Evolutionary conservation across 1,139 yeast genomes (phyloP).

Genomic region (Pichia sp.): DNA sequence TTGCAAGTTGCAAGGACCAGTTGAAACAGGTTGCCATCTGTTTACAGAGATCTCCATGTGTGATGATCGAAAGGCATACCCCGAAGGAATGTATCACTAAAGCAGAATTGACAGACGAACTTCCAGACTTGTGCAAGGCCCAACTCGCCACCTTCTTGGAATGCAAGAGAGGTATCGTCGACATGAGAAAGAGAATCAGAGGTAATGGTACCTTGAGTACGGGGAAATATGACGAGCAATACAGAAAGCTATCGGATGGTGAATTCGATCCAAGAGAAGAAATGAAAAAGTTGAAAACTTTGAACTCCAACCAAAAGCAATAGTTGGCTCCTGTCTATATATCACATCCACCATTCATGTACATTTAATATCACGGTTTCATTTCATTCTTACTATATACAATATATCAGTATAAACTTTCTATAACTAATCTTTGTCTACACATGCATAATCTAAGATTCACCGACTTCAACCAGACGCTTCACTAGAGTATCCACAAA

Average conservation of each 20-base stretch:
- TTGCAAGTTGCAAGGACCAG: constrained; percentile 75
- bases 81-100: constrained; percentile 87
- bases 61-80: constrained; percentile 81
- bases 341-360: neutral
- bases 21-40: constrained; percentile 93
- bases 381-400: too few relatives aligned
- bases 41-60: constrained; percentile 95
- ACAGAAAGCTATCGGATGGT: constrained; percentile 74
- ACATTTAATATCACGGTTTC: neutral
- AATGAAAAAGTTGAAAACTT: constrained; percentile 59
- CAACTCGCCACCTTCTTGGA: constrained; percentile 85
- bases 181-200: constrained; percentile 87
- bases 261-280: constrained; percentile 81
- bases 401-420: too few relatives aligned
- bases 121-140: constrained; percentile 88
- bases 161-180: constrained; percentile 81
- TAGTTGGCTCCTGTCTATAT: constrained; percentile 7
- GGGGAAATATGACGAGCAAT: constrained; percentile 88
- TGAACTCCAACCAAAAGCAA: constrained; percentile 38
- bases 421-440: too few relatives aligned
- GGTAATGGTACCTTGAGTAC: constrained; percentile 95
- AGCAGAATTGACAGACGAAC: constrained; percentile 69
- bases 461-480: constrained; percentile 30
- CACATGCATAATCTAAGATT: too few relatives aligned
- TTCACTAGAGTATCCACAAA: constrained; percentile 42